Percentiles rank a stretch among this genome's conserved stretches.
These are phyloP conservation scores for Coleophoma crateriformis DNA, from an alignment of 2,329 filamentous ascomycete genomes.

Conservation along the genomic window DNA sequence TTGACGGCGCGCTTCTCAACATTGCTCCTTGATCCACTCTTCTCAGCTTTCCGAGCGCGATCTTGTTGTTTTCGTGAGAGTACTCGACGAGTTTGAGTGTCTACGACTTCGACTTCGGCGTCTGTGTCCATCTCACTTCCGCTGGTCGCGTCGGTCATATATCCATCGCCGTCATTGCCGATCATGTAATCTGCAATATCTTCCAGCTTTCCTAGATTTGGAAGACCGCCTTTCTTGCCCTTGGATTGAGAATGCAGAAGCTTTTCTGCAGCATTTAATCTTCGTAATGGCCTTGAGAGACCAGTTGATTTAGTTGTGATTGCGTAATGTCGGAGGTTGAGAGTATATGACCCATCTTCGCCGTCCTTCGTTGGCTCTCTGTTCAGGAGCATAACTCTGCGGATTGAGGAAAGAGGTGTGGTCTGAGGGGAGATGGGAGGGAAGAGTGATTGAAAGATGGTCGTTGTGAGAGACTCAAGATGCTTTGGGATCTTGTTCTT, in stretches of 20 bases:
- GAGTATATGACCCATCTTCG: conserved; percentile 64
- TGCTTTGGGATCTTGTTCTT: conserved; percentile 79
- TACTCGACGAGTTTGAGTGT: conserved; percentile 58
- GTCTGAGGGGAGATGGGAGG: conserved; percentile 90
- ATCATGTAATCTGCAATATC: conserved; percentile 95
- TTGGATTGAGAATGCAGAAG: conserved; percentile 48
- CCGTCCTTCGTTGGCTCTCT: conserved; percentile 54
- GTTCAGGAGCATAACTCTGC: conserved; percentile 84
- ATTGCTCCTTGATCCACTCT: conserved; percentile 29
- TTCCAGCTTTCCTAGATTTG: conserved; percentile 84
- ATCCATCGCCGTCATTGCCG: conserved; percentile 73
- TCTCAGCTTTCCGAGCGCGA: conserved; percentile 33
- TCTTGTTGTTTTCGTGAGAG: conserved; percentile 40
- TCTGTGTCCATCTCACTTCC: conserved; percentile 93
- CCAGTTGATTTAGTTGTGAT: conserved; percentile 87
- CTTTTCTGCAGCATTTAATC: conserved; percentile 81
- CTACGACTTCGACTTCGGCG: conserved; percentile 83
- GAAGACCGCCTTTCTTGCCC: conserved; percentile 65
- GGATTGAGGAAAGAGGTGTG: conserved; percentile 87
- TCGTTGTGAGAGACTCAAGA: conserved; percentile 87
- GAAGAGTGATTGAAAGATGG: conserved; percentile 93
- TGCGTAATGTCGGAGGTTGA: conserved; percentile 90
- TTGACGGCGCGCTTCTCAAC: conserved; percentile 81
- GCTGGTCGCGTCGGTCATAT: conserved; percentile 78
- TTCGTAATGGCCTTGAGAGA: conserved; percentile 75